Conservation (phyloP, 176 grass and related monocot genomes). For the Musa schizocarpa region DNA sequence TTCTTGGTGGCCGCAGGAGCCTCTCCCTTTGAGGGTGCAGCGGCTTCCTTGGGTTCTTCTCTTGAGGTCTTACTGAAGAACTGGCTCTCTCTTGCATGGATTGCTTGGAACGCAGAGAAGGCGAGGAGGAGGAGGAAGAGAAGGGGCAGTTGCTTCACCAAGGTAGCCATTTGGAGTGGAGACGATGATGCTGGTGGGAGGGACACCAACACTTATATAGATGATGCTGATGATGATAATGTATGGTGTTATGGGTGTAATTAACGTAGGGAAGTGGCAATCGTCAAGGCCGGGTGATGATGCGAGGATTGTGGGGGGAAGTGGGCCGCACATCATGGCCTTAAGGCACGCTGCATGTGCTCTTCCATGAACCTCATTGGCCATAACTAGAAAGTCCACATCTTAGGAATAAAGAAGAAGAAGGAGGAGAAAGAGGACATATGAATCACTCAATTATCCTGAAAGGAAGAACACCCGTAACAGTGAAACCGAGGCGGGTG, state of each 20-base stretch:
- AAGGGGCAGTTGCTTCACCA: not conserved
- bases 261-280: not conserved
- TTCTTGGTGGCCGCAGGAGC: not conserved
- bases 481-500: too few species aligned
- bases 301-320: constrained; percentile 36
- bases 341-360: too few species aligned
- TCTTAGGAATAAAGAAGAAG: too few species aligned
- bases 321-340: not conserved
- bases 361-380: too few species aligned
- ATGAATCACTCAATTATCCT: too few species aligned
- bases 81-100: not conserved
- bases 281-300: constrained; percentile 19
- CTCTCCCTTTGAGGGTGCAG: not conserved
- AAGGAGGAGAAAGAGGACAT: too few species aligned
- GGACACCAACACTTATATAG: not conserved
- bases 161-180: constrained; percentile 16
- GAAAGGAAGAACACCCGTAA: too few species aligned
- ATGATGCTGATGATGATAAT: not conserved
- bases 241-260: not conserved
- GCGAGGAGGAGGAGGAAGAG: constrained; percentile 18
- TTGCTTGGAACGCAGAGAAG: not conserved
- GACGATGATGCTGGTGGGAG: not conserved
- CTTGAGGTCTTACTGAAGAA: constrained; percentile 27
- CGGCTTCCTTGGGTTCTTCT: not conserved
- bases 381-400: too few species aligned